These are phyloP conservation scores for Cruciata laevipes DNA, from an alignment of 257 asterid genomes.

Conservation along the genomic window DNA sequence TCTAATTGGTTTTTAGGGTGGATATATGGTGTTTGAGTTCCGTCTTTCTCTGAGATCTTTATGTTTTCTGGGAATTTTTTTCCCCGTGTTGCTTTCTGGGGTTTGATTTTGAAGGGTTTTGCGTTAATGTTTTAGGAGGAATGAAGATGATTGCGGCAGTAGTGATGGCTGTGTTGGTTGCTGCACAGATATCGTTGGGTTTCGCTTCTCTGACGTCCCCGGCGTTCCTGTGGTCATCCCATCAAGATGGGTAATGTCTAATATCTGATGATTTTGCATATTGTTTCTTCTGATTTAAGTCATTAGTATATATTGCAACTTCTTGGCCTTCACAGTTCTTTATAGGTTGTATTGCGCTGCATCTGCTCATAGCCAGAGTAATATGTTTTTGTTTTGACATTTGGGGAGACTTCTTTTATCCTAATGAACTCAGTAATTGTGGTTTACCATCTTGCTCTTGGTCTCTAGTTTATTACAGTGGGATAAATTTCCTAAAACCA, in stretches of 20 bases:
- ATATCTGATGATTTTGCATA: not conserved
- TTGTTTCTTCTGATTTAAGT: not conserved
- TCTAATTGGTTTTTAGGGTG: constrained; percentile 1
- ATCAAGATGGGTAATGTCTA: constrained; percentile 21
- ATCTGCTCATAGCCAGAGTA: not conserved
- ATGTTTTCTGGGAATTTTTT: not conserved
- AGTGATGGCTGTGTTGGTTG: constrained; percentile 7
- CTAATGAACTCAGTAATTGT: not conserved
- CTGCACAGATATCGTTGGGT: constrained; percentile 15
- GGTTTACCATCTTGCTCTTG: not conserved
- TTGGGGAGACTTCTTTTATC: no score
- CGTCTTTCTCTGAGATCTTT: not conserved
- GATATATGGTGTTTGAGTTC: not conserved
- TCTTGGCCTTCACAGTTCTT: not conserved
- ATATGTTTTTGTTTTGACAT: not conserved
- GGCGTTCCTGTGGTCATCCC: constrained; percentile 29
- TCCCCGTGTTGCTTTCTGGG: not conserved
- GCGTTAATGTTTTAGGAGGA: not conserved
- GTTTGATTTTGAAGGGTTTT: not conserved
- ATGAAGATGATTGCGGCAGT: constrained; percentile 15
- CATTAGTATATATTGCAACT: not conserved
- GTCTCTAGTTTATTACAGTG: not conserved
- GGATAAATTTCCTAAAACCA: not conserved
- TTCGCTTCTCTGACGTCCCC: constrained; percentile 22
- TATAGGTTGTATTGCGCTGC: not conserved